A percentile compares a stretch with the other conserved stretches of the same genome.
Evolutionary conservation across 495 filamentous ascomycete genomes (phyloP).

Genomic region (Thermochaetoides thermophila): DNA sequence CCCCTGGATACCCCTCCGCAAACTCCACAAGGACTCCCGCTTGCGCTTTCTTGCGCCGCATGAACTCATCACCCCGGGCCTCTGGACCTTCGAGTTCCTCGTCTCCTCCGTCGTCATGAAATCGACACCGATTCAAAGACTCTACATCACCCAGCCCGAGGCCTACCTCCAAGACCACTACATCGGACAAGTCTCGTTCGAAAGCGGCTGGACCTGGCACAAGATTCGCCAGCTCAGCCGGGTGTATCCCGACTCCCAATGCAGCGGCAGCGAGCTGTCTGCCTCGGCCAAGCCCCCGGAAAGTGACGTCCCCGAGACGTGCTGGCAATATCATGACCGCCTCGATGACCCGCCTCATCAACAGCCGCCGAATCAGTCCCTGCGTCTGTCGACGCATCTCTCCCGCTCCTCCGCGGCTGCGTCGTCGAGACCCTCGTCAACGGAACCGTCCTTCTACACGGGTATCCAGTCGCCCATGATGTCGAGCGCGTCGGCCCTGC

Average conservation of each 20-base stretch:
- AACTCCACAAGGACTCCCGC: constrained; percentile 49
- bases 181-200: constrained; percentile 30
- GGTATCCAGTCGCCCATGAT: constrained; percentile 20
- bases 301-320: constrained; percentile 43
- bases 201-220: constrained; percentile 45
- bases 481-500: too few species aligned
- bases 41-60: constrained; percentile 48
- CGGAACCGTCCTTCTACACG: constrained; percentile 22
- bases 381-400: constrained; percentile 22
- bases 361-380: constrained; percentile 19
- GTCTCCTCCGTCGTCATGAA: constrained; percentile 49
- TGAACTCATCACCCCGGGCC: constrained; percentile 50
- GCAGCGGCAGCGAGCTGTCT: too few species aligned
- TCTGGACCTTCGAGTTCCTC: constrained; percentile 55
- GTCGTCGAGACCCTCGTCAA: too few species aligned
- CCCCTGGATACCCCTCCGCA: constrained; percentile 52
- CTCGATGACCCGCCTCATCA: constrained; percentile 34
- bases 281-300: constrained; percentile 38
- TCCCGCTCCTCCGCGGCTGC: constrained; percentile 14
- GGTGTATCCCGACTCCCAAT: constrained; percentile 31
- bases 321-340: constrained; percentile 33
- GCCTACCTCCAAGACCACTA: constrained; percentile 47
- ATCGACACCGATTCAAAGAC: constrained; percentile 37
- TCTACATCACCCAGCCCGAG: constrained; percentile 51
- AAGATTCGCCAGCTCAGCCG: constrained; percentile 42